phyloP scores from a whole-genome alignment of 2,329 filamentous ascomycete genomes.

The Rutstroemia sp. region DNA sequence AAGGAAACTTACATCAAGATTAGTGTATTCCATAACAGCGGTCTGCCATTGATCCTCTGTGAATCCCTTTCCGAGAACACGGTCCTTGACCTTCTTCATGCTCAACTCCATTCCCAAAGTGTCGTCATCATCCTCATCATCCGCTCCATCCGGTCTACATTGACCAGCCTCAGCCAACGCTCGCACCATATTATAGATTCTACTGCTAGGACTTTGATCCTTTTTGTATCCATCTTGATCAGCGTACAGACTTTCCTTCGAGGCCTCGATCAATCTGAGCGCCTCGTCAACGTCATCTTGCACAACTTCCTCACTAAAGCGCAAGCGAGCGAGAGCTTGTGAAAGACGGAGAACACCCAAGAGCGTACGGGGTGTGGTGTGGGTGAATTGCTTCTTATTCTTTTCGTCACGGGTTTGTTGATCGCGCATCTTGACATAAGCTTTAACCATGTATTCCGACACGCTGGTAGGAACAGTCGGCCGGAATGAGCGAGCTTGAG shows the following conservation, averaged over 20 bases:
- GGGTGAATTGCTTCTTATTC: constrained; percentile 84
- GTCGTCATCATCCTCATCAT: constrained; percentile 66
- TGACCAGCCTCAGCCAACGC: constrained; percentile 80
- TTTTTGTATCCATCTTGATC: constrained; percentile 54
- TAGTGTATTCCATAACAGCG: constrained; percentile 82
- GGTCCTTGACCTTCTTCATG: constrained; percentile 79
- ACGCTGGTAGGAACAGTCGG: constrained; percentile 78
- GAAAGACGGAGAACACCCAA: constrained; percentile 88
- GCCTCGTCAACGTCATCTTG: constrained; percentile 96
- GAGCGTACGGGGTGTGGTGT: constrained; percentile 89
- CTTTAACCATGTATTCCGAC: constrained; percentile 94
- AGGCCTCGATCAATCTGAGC: constrained; percentile 81
- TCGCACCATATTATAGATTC: constrained; percentile 93
- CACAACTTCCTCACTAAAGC: constrained; percentile 78
- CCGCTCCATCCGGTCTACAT: constrained; percentile 32
- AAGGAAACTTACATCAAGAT: constrained; percentile 68
- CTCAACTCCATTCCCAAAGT: constrained; percentile 65
- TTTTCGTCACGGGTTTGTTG: constrained; percentile 87
- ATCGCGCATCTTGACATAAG: constrained; percentile 90
- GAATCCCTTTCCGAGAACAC: constrained; percentile 93
- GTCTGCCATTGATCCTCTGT: constrained; percentile 86
- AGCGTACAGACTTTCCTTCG: constrained; percentile 80
- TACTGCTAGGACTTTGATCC: constrained; percentile 73
- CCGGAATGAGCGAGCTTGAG: constrained; percentile 81
- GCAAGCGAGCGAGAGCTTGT: constrained; percentile 85